Evolutionary conservation across 208 protist genomes (phyloP).

Genomic region (Trypanosoma lewisi): DNA sequence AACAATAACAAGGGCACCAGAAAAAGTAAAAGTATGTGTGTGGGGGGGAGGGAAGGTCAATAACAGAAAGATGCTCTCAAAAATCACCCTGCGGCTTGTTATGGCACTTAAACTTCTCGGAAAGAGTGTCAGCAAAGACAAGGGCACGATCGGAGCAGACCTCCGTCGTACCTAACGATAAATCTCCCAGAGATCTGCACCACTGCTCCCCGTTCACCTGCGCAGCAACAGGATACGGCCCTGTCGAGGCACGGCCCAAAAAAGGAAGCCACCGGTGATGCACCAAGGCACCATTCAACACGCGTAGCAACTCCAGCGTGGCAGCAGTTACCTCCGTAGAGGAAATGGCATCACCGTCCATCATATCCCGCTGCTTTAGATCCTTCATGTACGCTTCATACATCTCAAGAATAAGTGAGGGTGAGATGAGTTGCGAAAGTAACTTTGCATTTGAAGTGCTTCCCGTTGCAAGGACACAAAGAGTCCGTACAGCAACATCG

Average conservation of each 20-base stretch:
- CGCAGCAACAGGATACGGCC: conserved; percentile 36
- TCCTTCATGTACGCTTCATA: conserved; percentile 47
- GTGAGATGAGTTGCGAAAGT: conserved; percentile 29
- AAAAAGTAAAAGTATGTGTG: conserved; percentile 2
- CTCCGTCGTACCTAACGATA: neutral
- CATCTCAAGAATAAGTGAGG: conserved; percentile 37
- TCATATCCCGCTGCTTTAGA: conserved; percentile 10
- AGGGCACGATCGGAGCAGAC: conserved; percentile 1
- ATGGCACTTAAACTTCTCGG: conserved; percentile 9
- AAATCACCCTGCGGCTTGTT: no score
- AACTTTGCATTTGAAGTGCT: conserved; percentile 45
- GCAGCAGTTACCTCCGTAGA: conserved; percentile 50
- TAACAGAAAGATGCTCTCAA: conserved; percentile 8
- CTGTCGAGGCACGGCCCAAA: conserved; percentile 24
- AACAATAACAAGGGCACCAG: neutral
- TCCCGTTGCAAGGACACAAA: conserved; percentile 65
- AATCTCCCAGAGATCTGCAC: conserved; percentile 43
- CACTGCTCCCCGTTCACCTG: conserved; percentile 39
- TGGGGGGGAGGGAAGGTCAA: neutral
- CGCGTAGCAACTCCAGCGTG: conserved; percentile 57
- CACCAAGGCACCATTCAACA: conserved; percentile 47
- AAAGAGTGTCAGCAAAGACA: conserved; percentile 10
- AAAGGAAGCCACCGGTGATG: conserved; percentile 35
- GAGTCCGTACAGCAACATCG: conserved; percentile 63
- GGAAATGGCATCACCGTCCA: conserved; percentile 26